These are phyloP conservation scores for Candida ortonii DNA, from an alignment of 805 yeast genomes.

Conservation along the genomic window DNA sequence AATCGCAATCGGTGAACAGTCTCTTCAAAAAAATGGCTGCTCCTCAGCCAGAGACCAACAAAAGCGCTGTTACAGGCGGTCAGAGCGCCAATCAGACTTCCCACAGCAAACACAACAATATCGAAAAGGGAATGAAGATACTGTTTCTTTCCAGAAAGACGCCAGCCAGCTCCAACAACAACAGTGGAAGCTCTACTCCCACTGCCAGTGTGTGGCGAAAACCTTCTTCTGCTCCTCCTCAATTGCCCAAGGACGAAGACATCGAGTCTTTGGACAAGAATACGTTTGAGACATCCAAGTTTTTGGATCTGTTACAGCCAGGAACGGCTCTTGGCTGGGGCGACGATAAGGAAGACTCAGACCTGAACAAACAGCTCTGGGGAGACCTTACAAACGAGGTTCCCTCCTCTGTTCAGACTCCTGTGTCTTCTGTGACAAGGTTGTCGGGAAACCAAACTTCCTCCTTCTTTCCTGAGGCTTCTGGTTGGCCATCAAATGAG, in stretches of 20 bases:
- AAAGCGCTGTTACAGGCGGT: too few relatives aligned
- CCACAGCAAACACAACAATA: too few relatives aligned
- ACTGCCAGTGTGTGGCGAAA: slow-evolving; percentile 7
- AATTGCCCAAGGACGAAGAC: too few relatives aligned
- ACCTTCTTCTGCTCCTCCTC: not conserved
- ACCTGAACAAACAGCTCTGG: slow-evolving; percentile 19
- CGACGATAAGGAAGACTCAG: slow-evolving; percentile 18
- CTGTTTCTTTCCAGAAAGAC: slow-evolving; percentile 11
- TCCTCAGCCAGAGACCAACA: slow-evolving; percentile 8
- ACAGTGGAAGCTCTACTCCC: slow-evolving; percentile 8
- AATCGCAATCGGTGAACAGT: slow-evolving; percentile 28
- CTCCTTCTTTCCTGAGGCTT: too few relatives aligned
- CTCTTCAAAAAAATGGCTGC: slow-evolving; percentile 21
- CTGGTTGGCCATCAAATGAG: too few relatives aligned
- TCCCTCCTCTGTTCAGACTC: slow-evolving; percentile 2
- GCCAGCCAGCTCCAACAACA: slow-evolving; percentile 4
- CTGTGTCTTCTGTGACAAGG: not conserved
- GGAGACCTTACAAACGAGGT: slow-evolving; percentile 16
- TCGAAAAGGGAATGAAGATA: slow-evolving; percentile 15
- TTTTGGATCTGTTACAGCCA: slow-evolving; percentile 7
- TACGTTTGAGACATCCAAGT: slow-evolving; percentile 6
- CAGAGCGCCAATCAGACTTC: too few relatives aligned
- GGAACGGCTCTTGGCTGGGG: slow-evolving; percentile 18
- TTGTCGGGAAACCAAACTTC: slow-evolving; percentile 2
- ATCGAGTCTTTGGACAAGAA: too few relatives aligned